These are phyloP conservation scores for Penicillium soppii DNA, from an alignment of 495 filamentous ascomycete genomes.

Conservation along the genomic window DNA sequence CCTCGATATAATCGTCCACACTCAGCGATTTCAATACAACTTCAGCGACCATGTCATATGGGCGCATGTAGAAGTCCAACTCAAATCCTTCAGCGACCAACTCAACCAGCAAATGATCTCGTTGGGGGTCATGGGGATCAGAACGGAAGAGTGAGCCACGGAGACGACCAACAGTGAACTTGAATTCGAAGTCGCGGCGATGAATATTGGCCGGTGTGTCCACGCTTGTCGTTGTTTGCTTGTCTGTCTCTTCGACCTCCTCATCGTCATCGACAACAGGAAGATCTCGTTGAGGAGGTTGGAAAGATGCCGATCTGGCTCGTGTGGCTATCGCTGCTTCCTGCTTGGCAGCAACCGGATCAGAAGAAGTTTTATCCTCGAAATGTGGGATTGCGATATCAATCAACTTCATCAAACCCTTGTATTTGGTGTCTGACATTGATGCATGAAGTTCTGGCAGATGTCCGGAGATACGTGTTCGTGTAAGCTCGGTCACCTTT, in stretches of 20 bases:
- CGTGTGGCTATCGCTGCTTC: slow-evolving; percentile 36
- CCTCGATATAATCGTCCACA: slow-evolving; percentile 90
- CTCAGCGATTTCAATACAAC: slow-evolving; percentile 83
- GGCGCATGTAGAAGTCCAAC: slow-evolving; percentile 81
- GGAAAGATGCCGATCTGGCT: slow-evolving; percentile 60
- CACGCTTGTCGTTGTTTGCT: slow-evolving; percentile 60
- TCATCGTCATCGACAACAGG: slow-evolving; percentile 78
- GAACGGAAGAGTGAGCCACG: slow-evolving; percentile 88
- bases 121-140: slow-evolving; percentile 72
- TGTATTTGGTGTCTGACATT: slow-evolving; percentile 93
- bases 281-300: slow-evolving; percentile 67
- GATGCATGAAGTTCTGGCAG: slow-evolving; percentile 89
- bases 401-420: slow-evolving; percentile 91
- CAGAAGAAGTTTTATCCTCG: slow-evolving; percentile 47
- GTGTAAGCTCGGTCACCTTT: slow-evolving; percentile 90
- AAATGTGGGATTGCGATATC: slow-evolving; percentile 92
- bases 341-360: slow-evolving; percentile 25
- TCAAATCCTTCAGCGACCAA: slow-evolving; percentile 87
- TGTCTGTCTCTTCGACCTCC: slow-evolving; percentile 62
- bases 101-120: slow-evolving; percentile 83
- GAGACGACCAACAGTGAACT: slow-evolving; percentile 88
- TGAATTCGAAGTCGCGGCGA: slow-evolving; percentile 90
- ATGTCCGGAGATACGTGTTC: slow-evolving; percentile 85
- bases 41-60: slow-evolving; percentile 89
- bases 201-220: slow-evolving; percentile 62